Conservation (phyloP, 192 early-diverging fungal species). For the Funneliformis mosseae region DNA sequence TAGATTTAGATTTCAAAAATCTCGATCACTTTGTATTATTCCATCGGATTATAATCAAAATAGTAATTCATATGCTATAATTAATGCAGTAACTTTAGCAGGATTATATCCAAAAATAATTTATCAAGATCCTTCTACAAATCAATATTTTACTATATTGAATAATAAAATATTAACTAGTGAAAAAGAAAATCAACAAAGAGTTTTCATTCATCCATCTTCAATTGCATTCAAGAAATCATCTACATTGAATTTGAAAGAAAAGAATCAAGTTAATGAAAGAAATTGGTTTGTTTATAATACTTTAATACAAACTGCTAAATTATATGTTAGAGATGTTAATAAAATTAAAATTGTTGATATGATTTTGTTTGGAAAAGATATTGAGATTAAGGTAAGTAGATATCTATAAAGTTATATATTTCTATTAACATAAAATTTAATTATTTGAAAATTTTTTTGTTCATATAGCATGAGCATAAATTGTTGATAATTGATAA, state of each 20-base stretch:
- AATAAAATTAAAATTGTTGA: constrained; percentile 46
- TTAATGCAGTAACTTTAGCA: constrained; percentile 77
- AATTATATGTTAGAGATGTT: constrained; percentile 57
- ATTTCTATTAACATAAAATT: not conserved
- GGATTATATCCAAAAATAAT: constrained; percentile 83
- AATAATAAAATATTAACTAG: not conserved
- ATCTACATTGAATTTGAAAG: constrained; percentile 16
- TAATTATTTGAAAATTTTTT: constrained; percentile 7
- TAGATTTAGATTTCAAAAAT: constrained; percentile 36
- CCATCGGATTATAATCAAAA: constrained; percentile 47
- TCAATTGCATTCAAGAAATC: constrained; percentile 52
- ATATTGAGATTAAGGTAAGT: constrained; percentile 51
- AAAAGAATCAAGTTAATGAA: constrained; percentile 8
- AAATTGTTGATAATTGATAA: constrained; percentile 47
- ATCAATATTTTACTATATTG: constrained; percentile 39
- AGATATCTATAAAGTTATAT: not conserved
- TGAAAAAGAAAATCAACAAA: constrained; percentile 40
- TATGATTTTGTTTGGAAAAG: constrained; percentile 53
- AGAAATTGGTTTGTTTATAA: constrained; percentile 54
- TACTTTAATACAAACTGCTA: constrained; percentile 51
- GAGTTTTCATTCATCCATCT: constrained; percentile 79
- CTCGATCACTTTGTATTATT: constrained; percentile 43
- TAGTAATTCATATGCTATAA: constrained; percentile 47
- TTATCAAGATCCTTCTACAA: constrained; percentile 42
- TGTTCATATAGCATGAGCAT: not conserved